Base-by-base conservation (phyloP, 2,329 filamentous ascomycete species). In the Volutella citrinella region DNA sequence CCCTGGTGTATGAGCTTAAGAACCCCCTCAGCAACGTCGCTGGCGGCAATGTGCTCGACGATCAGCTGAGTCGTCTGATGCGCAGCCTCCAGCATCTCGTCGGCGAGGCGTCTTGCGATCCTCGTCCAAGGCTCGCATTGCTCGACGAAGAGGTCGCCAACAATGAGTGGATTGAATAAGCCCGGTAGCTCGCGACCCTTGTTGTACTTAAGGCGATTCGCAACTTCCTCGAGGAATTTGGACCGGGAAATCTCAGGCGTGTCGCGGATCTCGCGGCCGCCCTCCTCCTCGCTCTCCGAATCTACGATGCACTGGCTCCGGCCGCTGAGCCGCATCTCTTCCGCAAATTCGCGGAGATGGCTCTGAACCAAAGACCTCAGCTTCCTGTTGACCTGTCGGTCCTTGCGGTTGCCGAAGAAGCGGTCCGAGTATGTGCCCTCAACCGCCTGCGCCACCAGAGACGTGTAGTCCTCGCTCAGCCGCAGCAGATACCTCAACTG, bases 141-240 rank as follows among this genome's bases (percentile, higher is more conserved):
- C 35, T 78, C 66, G 19, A 60, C 59, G 46, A 83, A 83, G 0
- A 83, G 55, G 17, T 79, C 69, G 1, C 60, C 59, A 4, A 82
- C 66, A 9, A 82, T 57, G 37, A 75, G 50, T 0, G 77, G 70
- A 43, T 78, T 78, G 54, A 76, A 80, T 0, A 61, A 73, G 0
- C 78, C 74, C 0, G 74, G 72, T 0, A 83, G 55, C 48, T 83
- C 78, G 8, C 67, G 56, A 2, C 75, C 78, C 20, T 66, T 66
- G 10, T 52, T 66, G 19, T 54, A 56, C 27, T 54, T 45, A 12
- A 76, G 48, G 3, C 61, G 55, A 1, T 60, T 26, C 24, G 59
- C 34, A 7, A 74, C 65, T 39, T 67, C 59, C 0, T 56, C 30
- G 10, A 75, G 49, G 30, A 63, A 71, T 13, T 66, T 30, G 5